Conservation (phyloP, 768 basidiomycete genomes). For the Mycena polygramma region DNA sequence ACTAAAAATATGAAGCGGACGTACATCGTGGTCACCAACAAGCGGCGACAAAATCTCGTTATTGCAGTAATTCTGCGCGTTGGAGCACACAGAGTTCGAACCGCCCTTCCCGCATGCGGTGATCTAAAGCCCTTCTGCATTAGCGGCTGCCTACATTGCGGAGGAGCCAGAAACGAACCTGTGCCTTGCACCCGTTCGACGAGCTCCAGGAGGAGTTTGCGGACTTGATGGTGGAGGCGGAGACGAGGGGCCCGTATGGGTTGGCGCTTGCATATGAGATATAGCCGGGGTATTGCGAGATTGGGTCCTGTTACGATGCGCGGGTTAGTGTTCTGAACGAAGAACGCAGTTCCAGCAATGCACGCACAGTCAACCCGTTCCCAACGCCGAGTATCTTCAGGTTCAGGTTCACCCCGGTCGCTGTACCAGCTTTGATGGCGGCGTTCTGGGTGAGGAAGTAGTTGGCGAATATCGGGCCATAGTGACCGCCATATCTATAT, state of each 20-base stretch:
- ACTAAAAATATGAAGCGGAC: conserved; percentile 21
- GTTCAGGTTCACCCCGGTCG: conserved; percentile 64
- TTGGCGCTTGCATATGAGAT: conserved; percentile 67
- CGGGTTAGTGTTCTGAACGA: no score
- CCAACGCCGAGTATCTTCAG: conserved; percentile 75
- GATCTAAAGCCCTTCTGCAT: conserved; percentile 52
- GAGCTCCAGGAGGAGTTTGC: conserved; percentile 60
- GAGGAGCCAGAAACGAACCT: conserved; percentile 46
- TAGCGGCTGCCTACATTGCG: no score
- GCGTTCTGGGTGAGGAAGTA: conserved; percentile 73
- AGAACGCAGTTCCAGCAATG: no score
- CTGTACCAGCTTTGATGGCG: conserved; percentile 61
- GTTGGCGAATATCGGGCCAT: conserved; percentile 76
- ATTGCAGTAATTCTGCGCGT: conserved; percentile 72
- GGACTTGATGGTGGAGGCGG: conserved; percentile 51
- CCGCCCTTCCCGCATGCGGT: conserved; percentile 63
- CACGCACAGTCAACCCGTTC: conserved; percentile 62
- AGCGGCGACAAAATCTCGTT: conserved; percentile 65
- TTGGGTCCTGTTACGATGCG: conserved; percentile 41
- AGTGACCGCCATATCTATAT: conserved; percentile 76
- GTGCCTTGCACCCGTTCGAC: conserved; percentile 62
- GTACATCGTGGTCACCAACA: conserved; percentile 66
- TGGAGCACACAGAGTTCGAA: conserved; percentile 64
- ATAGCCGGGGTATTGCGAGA: conserved; percentile 71
- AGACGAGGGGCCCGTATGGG: conserved; percentile 68